Conservation (phyloP, 2,329 filamentous ascomycete genomes). For the Xylariaceae sp. region DNA sequence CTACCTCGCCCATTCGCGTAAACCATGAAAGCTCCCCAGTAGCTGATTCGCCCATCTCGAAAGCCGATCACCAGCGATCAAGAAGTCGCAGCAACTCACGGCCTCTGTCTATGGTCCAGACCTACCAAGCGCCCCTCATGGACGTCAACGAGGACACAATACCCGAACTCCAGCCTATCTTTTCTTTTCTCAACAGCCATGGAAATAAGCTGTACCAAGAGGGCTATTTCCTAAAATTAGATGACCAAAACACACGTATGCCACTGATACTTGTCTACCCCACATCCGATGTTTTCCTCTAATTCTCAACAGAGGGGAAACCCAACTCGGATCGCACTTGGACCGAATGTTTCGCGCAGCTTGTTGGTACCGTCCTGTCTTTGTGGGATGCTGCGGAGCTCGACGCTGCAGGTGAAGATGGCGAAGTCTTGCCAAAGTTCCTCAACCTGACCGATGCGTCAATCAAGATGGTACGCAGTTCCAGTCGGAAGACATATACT, state of each 20-base stretch:
- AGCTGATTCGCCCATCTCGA: slow-evolving; percentile 35
- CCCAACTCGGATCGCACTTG: slow-evolving; percentile 83
- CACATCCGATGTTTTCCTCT: neutral
- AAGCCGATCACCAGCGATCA: slow-evolving; percentile 20
- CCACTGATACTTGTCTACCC: slow-evolving; percentile 20
- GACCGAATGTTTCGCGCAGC: slow-evolving; percentile 95
- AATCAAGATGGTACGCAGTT: slow-evolving; percentile 80
- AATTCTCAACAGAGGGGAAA: slow-evolving; percentile 63
- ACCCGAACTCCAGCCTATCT: slow-evolving; percentile 90
- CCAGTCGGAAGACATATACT: neutral
- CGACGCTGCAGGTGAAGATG: slow-evolving; percentile 79
- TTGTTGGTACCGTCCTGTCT: slow-evolving; percentile 91
- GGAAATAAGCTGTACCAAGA: slow-evolving; percentile 96
- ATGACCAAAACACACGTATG: slow-evolving; percentile 89
- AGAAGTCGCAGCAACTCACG: slow-evolving; percentile 54
- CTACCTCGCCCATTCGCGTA: slow-evolving; percentile 21
- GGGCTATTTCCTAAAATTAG: slow-evolving; percentile 94
- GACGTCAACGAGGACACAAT: slow-evolving; percentile 80
- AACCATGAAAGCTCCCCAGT: slow-evolving; percentile 37
- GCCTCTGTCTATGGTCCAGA: slow-evolving; percentile 80
- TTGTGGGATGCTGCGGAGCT: slow-evolving; percentile 93
- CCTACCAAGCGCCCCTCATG: slow-evolving; percentile 81
- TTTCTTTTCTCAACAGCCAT: slow-evolving; percentile 90
- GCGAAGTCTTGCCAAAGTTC: slow-evolving; percentile 84
- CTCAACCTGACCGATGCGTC: slow-evolving; percentile 97